Conservation (phyloP, 306 rosid genomes). For the Senna siamea region DNA sequence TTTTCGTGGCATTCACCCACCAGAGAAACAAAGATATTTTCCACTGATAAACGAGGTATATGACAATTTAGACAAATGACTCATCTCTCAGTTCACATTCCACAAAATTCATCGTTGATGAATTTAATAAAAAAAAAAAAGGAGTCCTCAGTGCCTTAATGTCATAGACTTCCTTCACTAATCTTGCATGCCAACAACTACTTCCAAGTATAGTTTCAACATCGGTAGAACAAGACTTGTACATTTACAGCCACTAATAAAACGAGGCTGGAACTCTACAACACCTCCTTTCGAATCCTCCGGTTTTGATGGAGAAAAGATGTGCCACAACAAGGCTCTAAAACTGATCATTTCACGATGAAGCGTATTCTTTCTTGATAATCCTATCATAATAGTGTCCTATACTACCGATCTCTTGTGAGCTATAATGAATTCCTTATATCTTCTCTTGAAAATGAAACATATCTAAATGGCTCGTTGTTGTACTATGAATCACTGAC, state of each 20-base stretch:
- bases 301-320: neutral
- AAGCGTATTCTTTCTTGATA: neutral
- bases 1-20: slow-evolving; percentile 12
- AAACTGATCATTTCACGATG: neutral
- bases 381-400: neutral
- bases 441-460: neutral
- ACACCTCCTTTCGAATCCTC: neutral
- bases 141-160: neutral
- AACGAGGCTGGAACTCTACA: neutral
- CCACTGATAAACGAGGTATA: neutral
- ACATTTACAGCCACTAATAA: neutral
- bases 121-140: neutral
- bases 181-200: slow-evolving; percentile 6
- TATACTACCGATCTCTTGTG: neutral
- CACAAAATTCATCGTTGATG: neutral
- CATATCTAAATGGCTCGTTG: neutral
- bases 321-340: neutral
- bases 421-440: neutral
- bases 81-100: slow-evolving; percentile 12
- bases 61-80: neutral
- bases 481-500: neutral
- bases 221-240: slow-evolving; percentile 1
- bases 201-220: slow-evolving; percentile 8
- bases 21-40: neutral
- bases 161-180: slow-evolving; percentile 6